These are phyloP conservation scores for Beauveria caledonica DNA, from an alignment of 2,329 filamentous ascomycete species.

Conservation along the genomic window DNA sequence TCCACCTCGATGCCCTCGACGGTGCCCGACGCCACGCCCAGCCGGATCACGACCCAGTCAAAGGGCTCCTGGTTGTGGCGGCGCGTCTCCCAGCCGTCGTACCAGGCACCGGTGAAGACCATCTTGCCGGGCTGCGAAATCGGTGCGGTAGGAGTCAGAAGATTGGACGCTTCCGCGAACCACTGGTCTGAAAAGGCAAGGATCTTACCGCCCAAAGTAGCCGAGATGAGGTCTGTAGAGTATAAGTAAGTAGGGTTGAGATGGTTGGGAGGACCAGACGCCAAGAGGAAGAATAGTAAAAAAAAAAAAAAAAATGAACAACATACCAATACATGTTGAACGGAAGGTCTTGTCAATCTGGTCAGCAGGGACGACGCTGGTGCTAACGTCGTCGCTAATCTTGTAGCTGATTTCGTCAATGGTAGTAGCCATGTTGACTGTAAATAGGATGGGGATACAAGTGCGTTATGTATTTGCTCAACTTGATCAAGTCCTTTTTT, in stretches of 20 bases:
- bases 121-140: slow-evolving; percentile 58
- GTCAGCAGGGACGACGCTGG: slow-evolving; percentile 38
- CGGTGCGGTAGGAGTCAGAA: slow-evolving; percentile 55
- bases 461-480: neutral
- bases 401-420: slow-evolving; percentile 44
- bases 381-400: slow-evolving; percentile 42
- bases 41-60: slow-evolving; percentile 58
- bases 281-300: no score
- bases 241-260: neutral
- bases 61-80: slow-evolving; percentile 56
- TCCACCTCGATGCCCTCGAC: slow-evolving; percentile 71
- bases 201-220: slow-evolving; percentile 53
- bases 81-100: slow-evolving; percentile 62
- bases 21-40: slow-evolving; percentile 62
- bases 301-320: neutral
- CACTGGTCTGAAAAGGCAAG: slow-evolving; percentile 60
- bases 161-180: slow-evolving; percentile 58
- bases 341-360: slow-evolving; percentile 55
- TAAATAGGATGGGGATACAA: neutral
- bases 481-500: neutral
- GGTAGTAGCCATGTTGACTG: slow-evolving; percentile 26
- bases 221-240: slow-evolving; percentile 52
- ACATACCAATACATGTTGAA: slow-evolving; percentile 53
- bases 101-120: slow-evolving; percentile 62
- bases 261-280: neutral